Conservation (phyloP, 257 asterid species). For the Ballota nigra region DNA sequence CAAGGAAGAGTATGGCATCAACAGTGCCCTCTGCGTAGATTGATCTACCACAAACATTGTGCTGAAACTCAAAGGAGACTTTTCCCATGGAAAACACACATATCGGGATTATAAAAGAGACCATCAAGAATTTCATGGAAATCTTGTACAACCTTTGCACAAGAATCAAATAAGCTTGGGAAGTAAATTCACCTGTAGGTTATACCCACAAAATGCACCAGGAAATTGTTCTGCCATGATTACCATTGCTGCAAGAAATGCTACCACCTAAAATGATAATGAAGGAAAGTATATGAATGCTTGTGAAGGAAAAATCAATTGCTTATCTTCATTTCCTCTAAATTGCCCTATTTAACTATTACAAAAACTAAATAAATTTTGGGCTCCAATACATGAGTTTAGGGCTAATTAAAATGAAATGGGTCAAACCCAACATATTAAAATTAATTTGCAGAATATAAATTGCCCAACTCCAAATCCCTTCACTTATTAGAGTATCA, state of each 20-base stretch:
- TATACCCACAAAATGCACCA: constrained; percentile 94
- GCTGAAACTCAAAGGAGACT: constrained; percentile 94
- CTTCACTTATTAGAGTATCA: too few species aligned
- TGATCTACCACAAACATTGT: constrained; percentile 96
- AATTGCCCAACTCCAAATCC: too few species aligned
- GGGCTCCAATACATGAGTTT: too few species aligned
- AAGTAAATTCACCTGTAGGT: constrained; percentile 52
- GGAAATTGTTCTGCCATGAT: constrained; percentile 92
- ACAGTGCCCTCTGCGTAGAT: constrained; percentile 98
- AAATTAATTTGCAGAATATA: too few species aligned
- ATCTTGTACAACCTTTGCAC: neutral
- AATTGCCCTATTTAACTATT: too few species aligned
- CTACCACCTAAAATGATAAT: constrained; percentile 65
- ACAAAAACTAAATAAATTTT: too few species aligned
- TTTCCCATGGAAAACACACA: constrained; percentile 17
- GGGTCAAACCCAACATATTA: too few species aligned
- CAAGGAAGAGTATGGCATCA: constrained; percentile 87
- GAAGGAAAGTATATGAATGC: constrained; percentile 6
- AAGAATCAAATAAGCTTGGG: constrained; percentile 8
- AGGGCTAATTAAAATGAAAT: too few species aligned
- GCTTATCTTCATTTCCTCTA: too few species aligned
- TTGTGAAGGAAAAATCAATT: neutral
- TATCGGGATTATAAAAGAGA: constrained; percentile 14
- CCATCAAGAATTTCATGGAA: constrained; percentile 10
- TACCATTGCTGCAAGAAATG: constrained; percentile 94